Conservation (phyloP, 305 asterid species). For the Stenogyne calaminthoides region DNA sequence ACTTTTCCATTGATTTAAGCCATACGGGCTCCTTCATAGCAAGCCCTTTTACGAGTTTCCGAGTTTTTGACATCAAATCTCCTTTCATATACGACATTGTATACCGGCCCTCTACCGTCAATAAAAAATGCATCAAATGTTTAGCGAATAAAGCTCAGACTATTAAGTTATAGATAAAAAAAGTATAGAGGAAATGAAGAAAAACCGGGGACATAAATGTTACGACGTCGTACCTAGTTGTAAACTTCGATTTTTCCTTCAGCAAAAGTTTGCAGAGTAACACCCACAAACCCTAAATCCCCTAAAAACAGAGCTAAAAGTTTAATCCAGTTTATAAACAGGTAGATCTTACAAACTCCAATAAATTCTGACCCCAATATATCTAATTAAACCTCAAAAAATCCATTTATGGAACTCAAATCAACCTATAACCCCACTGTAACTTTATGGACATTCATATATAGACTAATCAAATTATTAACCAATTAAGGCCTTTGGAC, state of each 20-base stretch:
- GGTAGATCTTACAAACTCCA: not conserved
- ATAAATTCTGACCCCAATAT: not conserved
- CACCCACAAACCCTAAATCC: not conserved
- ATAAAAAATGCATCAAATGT: not conserved
- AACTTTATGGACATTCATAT: not conserved
- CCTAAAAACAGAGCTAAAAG: not conserved
- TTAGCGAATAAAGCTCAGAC: not conserved
- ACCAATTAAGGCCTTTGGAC: not conserved
- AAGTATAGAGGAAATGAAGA: not conserved
- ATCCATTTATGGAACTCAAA: not conserved
- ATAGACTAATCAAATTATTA: not conserved
- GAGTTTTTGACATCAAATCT: slow-evolving; percentile 66
- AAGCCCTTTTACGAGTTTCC: slow-evolving; percentile 80
- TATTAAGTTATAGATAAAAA: not conserved
- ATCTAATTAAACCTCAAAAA: not conserved
- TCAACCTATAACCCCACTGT: not conserved
- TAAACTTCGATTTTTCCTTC: not conserved
- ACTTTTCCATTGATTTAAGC: slow-evolving; percentile 94
- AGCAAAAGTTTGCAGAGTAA: not conserved
- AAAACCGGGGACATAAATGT: not conserved
- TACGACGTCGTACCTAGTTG: not conserved
- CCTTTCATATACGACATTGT: slow-evolving; percentile 83
- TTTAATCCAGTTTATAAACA: not conserved
- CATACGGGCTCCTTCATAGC: slow-evolving; percentile 80
- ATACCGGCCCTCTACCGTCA: slow-evolving; percentile 20